A percentile compares a stretch with the other conserved stretches of the same genome.
Evolutionary conservation across 2,329 filamentous ascomycete species (phyloP).

Genomic region (Emericellopsis cladophorae): DNA sequence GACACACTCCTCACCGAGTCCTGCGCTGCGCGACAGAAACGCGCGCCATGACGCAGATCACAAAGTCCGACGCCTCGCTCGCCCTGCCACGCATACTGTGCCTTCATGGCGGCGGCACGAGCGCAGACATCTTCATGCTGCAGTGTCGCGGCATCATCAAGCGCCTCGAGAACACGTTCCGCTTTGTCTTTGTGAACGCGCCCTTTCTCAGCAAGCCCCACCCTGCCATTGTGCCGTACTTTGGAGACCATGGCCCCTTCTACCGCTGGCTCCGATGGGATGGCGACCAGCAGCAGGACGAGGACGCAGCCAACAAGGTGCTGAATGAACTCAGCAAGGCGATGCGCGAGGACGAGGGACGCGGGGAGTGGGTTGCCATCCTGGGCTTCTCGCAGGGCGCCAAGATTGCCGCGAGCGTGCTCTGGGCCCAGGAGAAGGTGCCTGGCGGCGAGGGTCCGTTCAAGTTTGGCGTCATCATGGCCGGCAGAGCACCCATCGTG

Average conservation of each 20-base stretch:
- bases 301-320: slow-evolving; percentile 24
- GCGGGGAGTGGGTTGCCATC: slow-evolving; percentile 45
- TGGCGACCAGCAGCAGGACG: slow-evolving; percentile 38
- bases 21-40: no score
- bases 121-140: slow-evolving; percentile 52
- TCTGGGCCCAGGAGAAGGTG: slow-evolving; percentile 49
- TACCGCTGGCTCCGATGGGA: slow-evolving; percentile 50
- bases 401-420: slow-evolving; percentile 45
- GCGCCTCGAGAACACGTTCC: slow-evolving; percentile 43
- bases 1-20: no score
- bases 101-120: slow-evolving; percentile 70
- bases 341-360: slow-evolving; percentile 41
- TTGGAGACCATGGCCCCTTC: slow-evolving; percentile 55
- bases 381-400: slow-evolving; percentile 58
- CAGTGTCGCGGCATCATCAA: slow-evolving; percentile 47
- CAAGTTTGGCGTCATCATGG: slow-evolving; percentile 22
- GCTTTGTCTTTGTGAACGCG: slow-evolving; percentile 60
- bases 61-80: not conserved
- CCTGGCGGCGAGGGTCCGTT: slow-evolving; percentile 21
- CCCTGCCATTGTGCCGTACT: slow-evolving; percentile 50
- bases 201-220: slow-evolving; percentile 52
- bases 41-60: not conserved
- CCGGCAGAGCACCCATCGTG: slow-evolving; percentile 18
- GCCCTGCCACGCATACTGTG: slow-evolving; percentile 57
- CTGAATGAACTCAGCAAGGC: slow-evolving; percentile 24